Conservation (phyloP, 768 basidiomycete species). For the Leucosporidium creatinivorum region DNA sequence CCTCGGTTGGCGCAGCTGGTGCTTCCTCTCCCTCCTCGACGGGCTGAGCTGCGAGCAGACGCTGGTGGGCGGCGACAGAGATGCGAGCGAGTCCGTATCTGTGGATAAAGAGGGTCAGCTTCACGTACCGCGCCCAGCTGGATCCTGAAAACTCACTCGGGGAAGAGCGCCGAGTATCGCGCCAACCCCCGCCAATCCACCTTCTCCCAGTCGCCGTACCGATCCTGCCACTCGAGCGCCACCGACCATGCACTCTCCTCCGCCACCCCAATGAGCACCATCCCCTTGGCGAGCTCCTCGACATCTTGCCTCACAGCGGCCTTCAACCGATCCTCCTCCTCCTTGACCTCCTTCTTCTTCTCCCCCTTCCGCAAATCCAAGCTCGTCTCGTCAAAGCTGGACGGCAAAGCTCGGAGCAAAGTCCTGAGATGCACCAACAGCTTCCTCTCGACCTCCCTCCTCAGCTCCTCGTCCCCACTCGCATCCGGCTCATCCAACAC, state of each 20-base stretch:
- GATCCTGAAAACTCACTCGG: constrained; percentile 41
- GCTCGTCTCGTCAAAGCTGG: constrained; percentile 34
- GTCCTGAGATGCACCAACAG: constrained; percentile 59
- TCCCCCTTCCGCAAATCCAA: constrained; percentile 44
- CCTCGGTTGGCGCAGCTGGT: neutral
- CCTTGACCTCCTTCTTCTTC: constrained; percentile 32
- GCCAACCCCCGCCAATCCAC: constrained; percentile 50
- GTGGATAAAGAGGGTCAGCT: constrained; percentile 42
- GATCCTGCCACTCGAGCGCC: constrained; percentile 66
- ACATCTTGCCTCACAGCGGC: constrained; percentile 53
- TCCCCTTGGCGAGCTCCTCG: constrained; percentile 64
- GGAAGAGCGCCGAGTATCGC: constrained; percentile 61
- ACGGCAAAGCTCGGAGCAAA: constrained; percentile 57
- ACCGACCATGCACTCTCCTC: constrained; percentile 78
- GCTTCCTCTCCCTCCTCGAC: constrained; percentile 26
- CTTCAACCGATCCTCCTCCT: constrained; percentile 33
- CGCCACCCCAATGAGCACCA: constrained; percentile 63
- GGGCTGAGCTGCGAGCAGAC: constrained; percentile 40
- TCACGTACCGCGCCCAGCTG: too few species aligned
- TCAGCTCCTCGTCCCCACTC: constrained; percentile 57
- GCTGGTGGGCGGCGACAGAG: constrained; percentile 8
- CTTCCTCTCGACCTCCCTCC: constrained; percentile 68
- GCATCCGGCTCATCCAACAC: constrained; percentile 74
- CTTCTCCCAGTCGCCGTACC: constrained; percentile 56
- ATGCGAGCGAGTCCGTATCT: constrained; percentile 4